Evolutionary conservation across 495 filamentous ascomycete species (phyloP).

Genomic region (Podospora comata): DNA sequence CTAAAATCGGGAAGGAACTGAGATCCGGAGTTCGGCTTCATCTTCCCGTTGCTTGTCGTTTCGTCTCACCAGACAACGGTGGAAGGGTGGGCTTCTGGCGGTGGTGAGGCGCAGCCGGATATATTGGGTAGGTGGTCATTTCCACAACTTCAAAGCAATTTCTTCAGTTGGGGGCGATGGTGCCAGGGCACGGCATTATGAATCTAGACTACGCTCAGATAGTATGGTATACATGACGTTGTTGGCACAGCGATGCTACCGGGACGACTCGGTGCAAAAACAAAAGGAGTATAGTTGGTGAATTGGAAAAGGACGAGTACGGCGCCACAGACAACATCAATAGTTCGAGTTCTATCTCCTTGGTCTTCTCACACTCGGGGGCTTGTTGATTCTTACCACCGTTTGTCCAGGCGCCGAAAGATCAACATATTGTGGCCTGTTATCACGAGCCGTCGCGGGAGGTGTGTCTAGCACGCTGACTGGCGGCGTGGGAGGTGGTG

Average conservation of each 20-base stretch:
- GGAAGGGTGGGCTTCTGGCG: no score
- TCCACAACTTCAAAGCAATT: no score
- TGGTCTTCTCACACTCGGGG: slow-evolving; percentile 4
- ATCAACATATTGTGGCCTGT: slow-evolving; percentile 11
- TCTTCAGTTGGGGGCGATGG: no score
- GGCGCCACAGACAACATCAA: neutral
- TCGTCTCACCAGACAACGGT: neutral
- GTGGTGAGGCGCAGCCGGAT: no score
- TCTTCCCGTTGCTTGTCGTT: neutral
- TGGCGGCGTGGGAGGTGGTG: slow-evolving; percentile 16
- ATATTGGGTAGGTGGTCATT: no score
- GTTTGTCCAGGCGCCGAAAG: slow-evolving; percentile 18
- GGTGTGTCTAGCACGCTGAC: slow-evolving; percentile 4
- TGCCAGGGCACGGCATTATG: no score
- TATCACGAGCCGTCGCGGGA: neutral
- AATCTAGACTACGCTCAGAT: no score
- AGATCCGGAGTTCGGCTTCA: neutral
- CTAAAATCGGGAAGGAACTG: neutral
- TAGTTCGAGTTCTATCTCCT: neutral
- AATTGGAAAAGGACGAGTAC: no score
- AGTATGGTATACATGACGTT: neutral
- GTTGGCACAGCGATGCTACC: neutral
- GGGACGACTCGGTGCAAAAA: neutral
- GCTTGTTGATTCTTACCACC: slow-evolving; percentile 20
- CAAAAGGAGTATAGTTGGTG: no score